Evolutionary conservation across 768 basidiomycete genomes (phyloP), one percentile per base, ranked within the genome.

Genomic region (Boletus huronensis): DNA sequence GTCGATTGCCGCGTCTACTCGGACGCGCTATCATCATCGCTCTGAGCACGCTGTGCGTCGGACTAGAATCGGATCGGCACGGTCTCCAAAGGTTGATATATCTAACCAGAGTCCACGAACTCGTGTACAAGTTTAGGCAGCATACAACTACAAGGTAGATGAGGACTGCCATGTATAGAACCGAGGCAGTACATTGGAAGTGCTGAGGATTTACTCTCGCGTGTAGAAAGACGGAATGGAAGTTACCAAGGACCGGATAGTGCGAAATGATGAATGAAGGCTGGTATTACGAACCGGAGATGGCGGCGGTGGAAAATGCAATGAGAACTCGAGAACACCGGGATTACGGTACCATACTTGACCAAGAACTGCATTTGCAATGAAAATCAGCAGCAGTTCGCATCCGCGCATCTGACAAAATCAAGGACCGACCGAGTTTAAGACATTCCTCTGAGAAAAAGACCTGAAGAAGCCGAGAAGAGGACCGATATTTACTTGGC

Each of bases 1-100:
- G 81, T 36, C 81, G 79, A 26, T 67, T 63, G 25, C 71, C 58
- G 25, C 65, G 65, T 31, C 64, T 56, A 58, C 54, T 58, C 16
- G 62, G 64, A 42, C 41, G 58, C 16, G 0, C 10, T 10, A 32
- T 44, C 41, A 43, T 32, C 40, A 34, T 53, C 17, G 36, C 29
- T 3, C 17, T 2, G 1, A 28, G 29, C 2, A 28, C n/a, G 43
- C 21, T 10, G 29, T 14, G 7, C 8, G n/a, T n/a, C n/a, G n/a
- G 32, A 16, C 21, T 11, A 23, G 21, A 31, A 32, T 49, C 17
- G 23, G 46, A 25, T 25, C 49, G 45, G 44, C 32, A 53, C 23
- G 5, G 19, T 55, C 36, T 54, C 54, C 26, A 2, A 49, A 54
- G 23, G 42, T 34, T 29, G n/a, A 36, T 53, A 57, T 45, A 52